Conservation (phyloP, 495 filamentous ascomycete species). For the Penicillium arizonense region DNA sequence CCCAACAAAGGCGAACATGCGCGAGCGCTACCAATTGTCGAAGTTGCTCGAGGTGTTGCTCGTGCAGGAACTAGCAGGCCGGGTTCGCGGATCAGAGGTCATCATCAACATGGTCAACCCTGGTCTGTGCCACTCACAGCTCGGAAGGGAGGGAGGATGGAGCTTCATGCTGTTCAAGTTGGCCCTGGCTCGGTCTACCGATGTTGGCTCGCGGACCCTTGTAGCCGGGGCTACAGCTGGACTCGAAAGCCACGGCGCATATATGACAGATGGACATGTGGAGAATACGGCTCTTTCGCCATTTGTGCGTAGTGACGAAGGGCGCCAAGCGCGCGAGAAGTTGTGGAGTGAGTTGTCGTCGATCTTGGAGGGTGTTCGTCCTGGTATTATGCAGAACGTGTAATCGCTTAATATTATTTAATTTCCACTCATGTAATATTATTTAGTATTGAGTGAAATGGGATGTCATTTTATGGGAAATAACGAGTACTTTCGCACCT, state of each 20-base stretch:
- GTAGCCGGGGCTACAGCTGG: constrained; percentile 37
- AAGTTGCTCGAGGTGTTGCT: constrained; percentile 54
- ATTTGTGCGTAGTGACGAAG: constrained; percentile 39
- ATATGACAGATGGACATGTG: constrained; percentile 35
- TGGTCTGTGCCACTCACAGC: constrained; percentile 46
- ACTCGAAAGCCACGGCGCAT: constrained; percentile 46
- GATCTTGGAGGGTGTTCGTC: constrained; percentile 47
- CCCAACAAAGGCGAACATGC: constrained; percentile 22
- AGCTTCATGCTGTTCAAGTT: constrained; percentile 15
- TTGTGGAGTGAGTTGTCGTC: constrained; percentile 52
- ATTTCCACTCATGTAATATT: too few species aligned
- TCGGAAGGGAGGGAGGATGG: constrained; percentile 33
- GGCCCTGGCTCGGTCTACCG: constrained; percentile 40
- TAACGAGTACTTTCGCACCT: too few species aligned
- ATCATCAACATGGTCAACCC: constrained; percentile 55
- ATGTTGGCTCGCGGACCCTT: constrained; percentile 48
- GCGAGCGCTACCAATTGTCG: constrained; percentile 42
- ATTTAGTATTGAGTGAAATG: too few species aligned
- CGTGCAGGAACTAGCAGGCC: constrained; percentile 43
- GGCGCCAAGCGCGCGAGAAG: constrained; percentile 41
- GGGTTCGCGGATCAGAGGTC: constrained; percentile 32
- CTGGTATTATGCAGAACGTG: constrained; percentile 36
- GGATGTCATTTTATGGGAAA: too few species aligned
- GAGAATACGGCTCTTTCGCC: constrained; percentile 22
- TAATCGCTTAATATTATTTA: not conserved